Percentiles rank a stretch among this genome's conserved stretches.
phyloP scores from a whole-genome alignment of 257 asterid genomes.

The Plectranthus barbatus region DNA sequence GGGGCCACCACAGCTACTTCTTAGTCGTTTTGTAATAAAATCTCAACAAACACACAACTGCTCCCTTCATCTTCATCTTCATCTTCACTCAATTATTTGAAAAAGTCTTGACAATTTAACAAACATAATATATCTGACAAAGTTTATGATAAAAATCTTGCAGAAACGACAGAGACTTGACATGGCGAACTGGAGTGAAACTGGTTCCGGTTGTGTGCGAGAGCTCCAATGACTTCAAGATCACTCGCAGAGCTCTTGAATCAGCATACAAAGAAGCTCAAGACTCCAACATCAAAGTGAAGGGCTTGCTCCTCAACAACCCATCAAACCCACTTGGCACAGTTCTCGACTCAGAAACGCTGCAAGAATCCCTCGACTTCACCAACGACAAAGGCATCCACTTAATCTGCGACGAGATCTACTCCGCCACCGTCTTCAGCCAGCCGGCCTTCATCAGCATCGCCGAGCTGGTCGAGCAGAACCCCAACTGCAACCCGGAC shows the following conservation, averaged over 20 bases:
- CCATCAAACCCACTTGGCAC: slow-evolving; percentile 92
- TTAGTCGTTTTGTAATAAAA: background rate
- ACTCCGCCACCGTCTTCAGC: slow-evolving; percentile 74
- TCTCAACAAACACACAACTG: background rate
- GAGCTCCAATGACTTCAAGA: slow-evolving; percentile 54
- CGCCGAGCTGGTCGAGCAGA: slow-evolving; percentile 49
- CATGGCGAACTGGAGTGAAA: slow-evolving; percentile 68
- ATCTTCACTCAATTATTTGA: too few relatives aligned
- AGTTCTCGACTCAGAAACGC: slow-evolving; percentile 45
- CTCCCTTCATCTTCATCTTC: background rate
- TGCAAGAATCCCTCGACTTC: slow-evolving; percentile 35
- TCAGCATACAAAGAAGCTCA: slow-evolving; percentile 52
- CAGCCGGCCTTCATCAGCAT: slow-evolving; percentile 57
- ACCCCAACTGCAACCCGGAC: slow-evolving; percentile 28
- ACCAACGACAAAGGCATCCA: slow-evolving; percentile 47
- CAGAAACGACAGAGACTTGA: slow-evolving; percentile 76
- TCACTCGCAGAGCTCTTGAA: slow-evolving; percentile 53
- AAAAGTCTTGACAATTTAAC: too few relatives aligned
- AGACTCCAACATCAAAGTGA: slow-evolving; percentile 49
- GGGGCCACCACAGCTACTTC: slow-evolving; percentile 11
- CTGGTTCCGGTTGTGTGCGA: slow-evolving; percentile 63
- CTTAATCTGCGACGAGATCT: slow-evolving; percentile 71
- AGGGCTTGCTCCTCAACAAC: slow-evolving; percentile 66
- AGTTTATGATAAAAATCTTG: background rate
- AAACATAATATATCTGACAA: too few relatives aligned